These are phyloP conservation scores for Articulospora tetracladia DNA, from an alignment of 495 filamentous ascomycete genomes.

Conservation along the genomic window DNA sequence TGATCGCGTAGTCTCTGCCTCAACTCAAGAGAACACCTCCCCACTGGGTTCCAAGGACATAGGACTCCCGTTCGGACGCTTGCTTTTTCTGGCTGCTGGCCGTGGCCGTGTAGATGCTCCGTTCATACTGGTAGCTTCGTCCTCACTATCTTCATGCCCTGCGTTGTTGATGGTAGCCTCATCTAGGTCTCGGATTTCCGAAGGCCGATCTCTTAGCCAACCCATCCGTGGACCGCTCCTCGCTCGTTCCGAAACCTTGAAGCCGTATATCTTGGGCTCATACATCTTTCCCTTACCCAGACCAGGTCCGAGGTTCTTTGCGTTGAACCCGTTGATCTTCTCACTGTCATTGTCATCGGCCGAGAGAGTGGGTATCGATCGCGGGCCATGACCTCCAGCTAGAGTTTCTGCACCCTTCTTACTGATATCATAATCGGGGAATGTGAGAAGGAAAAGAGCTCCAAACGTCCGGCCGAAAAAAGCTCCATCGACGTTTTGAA, in stretches of 20 bases:
- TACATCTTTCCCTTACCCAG: conserved; percentile 82
- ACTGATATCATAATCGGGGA: conserved; percentile 85
- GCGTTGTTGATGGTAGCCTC: conserved; percentile 59
- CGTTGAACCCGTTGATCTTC: conserved; percentile 79
- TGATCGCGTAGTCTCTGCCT: not conserved
- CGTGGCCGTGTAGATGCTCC: conserved; percentile 34
- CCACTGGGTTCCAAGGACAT: conserved; percentile 49
- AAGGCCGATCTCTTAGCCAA: conserved; percentile 85
- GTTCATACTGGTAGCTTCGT: conserved; percentile 34
- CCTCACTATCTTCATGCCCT: conserved; percentile 46
- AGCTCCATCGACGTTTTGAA: conserved; percentile 96
- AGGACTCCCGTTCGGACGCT: conserved; percentile 41
- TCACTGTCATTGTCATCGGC: conserved; percentile 39
- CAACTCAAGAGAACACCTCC: conserved; percentile 9
- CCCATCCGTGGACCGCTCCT: conserved; percentile 90
- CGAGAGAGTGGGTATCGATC: conserved; percentile 25
- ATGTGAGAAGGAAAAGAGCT: conserved; percentile 93
- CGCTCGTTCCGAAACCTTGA: conserved; percentile 84
- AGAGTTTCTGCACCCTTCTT: conserved; percentile 43
- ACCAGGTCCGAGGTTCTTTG: conserved; percentile 80
- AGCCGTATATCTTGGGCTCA: conserved; percentile 95
- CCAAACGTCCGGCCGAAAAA: conserved; percentile 98
- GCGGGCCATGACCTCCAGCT: conserved; percentile 12
- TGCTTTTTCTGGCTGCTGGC: conserved; percentile 24
- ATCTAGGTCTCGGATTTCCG: conserved; percentile 75